Evolutionary conservation across 1,284 basidiomycete genomes (phyloP).

Genomic region (Marasmius tenuissimus): DNA sequence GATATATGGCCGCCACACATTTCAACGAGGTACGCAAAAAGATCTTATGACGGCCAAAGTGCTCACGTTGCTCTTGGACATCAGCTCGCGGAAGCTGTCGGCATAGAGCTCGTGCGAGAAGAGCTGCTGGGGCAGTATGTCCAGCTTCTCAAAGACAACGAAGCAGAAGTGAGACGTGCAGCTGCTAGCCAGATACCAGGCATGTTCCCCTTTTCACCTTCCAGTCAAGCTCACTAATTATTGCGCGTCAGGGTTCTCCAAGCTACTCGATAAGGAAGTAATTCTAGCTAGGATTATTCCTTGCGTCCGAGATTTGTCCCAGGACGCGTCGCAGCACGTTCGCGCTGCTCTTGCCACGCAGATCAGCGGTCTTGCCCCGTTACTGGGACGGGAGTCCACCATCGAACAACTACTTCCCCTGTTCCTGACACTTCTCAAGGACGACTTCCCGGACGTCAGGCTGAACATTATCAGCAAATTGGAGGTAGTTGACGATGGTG

Average conservation of each 20-base stretch:
- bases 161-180: slow-evolving; percentile 97
- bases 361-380: slow-evolving; percentile 95
- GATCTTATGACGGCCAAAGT: not conserved
- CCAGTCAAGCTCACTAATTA: not conserved
- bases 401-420: slow-evolving; percentile 96
- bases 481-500: slow-evolving; percentile 93
- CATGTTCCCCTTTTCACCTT: slow-evolving; percentile 32
- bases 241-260: slow-evolving; percentile 80
- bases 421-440: slow-evolving; percentile 96
- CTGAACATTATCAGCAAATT: slow-evolving; percentile 99
- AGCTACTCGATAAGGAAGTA: slow-evolving; percentile 91
- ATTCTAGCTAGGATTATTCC: slow-evolving; percentile 93
- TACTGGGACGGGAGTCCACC: slow-evolving; percentile 93
- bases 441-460: slow-evolving; percentile 98
- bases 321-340: slow-evolving; percentile 96
- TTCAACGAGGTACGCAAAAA: slow-evolving; percentile 80
- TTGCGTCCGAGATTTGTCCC: slow-evolving; percentile 94
- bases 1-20: slow-evolving; percentile 98
- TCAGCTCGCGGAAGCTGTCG: slow-evolving; percentile 90
- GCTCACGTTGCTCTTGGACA: slow-evolving; percentile 6
- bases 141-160: slow-evolving; percentile 95
- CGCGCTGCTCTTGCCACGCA: slow-evolving; percentile 96
- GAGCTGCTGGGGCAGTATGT: slow-evolving; percentile 95
- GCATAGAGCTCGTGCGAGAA: slow-evolving; percentile 88
- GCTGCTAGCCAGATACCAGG: slow-evolving; percentile 96